These are phyloP conservation scores for Wickerhamiella lipophila DNA, from an alignment of 805 yeast genomes.

Conservation along the genomic window DNA sequence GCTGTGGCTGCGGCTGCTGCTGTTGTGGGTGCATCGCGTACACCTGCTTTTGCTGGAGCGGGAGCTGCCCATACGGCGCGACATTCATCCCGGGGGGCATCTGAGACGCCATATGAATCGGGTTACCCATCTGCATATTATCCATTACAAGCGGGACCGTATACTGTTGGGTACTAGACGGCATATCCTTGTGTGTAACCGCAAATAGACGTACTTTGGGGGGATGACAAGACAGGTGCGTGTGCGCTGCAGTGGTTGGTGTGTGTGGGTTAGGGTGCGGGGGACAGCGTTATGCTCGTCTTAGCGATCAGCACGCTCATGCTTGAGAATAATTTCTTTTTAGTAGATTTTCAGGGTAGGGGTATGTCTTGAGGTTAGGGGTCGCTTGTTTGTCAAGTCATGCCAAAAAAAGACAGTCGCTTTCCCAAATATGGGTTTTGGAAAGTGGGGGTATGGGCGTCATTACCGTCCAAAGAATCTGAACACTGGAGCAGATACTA, in stretches of 20 bases:
- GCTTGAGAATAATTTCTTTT: not conserved
- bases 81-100: conserved; percentile 9
- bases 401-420: not conserved
- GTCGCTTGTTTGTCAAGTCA: conserved; percentile 3
- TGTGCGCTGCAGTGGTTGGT: conserved; percentile 3
- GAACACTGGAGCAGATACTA: too few relatives aligned
- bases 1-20: conserved; percentile 9
- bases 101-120: conserved; percentile 3
- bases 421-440: not conserved
- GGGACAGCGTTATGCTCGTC: conserved; percentile 5
- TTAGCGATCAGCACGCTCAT: conserved; percentile 2
- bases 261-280: conserved; percentile 9
- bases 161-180: conserved; percentile 10
- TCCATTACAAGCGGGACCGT: conserved; percentile 10
- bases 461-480: too few relatives aligned
- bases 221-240: conserved; percentile 6
- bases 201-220: not conserved
- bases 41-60: conserved; percentile 5
- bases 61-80: conserved; percentile 1
- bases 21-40: conserved; percentile 5
- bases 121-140: conserved; percentile 9
- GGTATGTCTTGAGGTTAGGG: not conserved
- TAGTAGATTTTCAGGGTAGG: not conserved
- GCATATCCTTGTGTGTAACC: not conserved
- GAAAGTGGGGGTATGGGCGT: too few relatives aligned